A percentile compares a stretch with the other conserved stretches of the same genome.
Evolutionary conservation across 2,329 filamentous ascomycete genomes (phyloP).

Genomic region (Pestalotiopsis sp.): DNA sequence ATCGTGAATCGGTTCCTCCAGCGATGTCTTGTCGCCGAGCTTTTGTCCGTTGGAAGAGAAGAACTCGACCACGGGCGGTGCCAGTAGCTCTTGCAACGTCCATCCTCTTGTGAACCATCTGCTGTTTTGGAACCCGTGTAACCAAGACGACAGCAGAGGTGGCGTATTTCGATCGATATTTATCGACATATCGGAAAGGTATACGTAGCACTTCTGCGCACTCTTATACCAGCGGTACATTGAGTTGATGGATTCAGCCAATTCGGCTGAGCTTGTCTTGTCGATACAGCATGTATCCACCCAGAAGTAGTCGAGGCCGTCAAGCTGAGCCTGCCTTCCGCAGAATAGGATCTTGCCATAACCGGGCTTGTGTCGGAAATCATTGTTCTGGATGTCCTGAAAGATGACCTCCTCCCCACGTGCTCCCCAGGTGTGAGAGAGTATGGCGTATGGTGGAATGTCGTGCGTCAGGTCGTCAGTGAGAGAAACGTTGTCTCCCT

Average conservation of each 20-base stretch:
- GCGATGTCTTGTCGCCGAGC: slow-evolving; percentile 27
- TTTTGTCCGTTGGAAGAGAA: slow-evolving; percentile 21
- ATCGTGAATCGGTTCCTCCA: slow-evolving; percentile 23
- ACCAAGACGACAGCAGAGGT: background rate
- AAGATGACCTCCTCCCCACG: slow-evolving; percentile 14
- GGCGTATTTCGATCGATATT: background rate
- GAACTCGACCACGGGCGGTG: slow-evolving; percentile 29
- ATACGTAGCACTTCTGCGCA: slow-evolving; percentile 18
- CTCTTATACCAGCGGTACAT: slow-evolving; percentile 5
- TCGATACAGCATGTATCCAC: slow-evolving; percentile 8
- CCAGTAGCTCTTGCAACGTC: slow-evolving; percentile 15
- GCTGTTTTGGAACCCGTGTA: slow-evolving; percentile 1
- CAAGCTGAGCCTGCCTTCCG: slow-evolving; percentile 12
- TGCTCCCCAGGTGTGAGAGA: slow-evolving; percentile 19
- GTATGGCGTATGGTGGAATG: slow-evolving; percentile 17
- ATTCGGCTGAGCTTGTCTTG: slow-evolving; percentile 4
- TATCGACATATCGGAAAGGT: background rate
- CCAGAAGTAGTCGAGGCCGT: slow-evolving; percentile 8
- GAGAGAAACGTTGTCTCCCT: background rate
- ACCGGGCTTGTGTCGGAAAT: slow-evolving; percentile 8
- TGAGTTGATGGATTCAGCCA: slow-evolving; percentile 14
- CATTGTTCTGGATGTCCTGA: slow-evolving; percentile 10
- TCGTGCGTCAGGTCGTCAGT: background rate
- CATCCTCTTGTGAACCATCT: slow-evolving; percentile 13
- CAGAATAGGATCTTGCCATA: slow-evolving; percentile 19